Percentiles rank a stretch among this genome's conserved stretches.
These are phyloP conservation scores for Naganishia sp. DNA, from an alignment of 1,284 basidiomycete species.

Conservation along the genomic window DNA sequence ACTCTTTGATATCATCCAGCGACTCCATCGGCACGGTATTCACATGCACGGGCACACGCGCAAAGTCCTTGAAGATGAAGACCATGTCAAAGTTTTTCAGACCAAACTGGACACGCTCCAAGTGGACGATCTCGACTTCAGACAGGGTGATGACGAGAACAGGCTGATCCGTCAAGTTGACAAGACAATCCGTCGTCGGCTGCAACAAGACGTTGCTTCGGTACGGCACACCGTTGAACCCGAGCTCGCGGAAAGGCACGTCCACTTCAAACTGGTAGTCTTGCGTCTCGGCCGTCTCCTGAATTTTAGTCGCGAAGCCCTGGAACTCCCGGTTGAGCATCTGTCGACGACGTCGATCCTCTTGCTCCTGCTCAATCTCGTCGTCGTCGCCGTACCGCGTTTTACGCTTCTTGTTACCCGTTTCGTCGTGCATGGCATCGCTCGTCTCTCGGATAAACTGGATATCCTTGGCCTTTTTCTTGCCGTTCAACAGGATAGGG, in stretches of 20 bases:
- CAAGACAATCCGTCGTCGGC: slow-evolving; percentile 95
- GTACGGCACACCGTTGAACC: slow-evolving; percentile 96
- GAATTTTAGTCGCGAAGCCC: slow-evolving; percentile 87
- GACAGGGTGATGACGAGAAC: slow-evolving; percentile 93
- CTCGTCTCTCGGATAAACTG: slow-evolving; percentile 99
- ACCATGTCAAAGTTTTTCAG: slow-evolving; percentile 97
- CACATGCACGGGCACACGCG: slow-evolving; percentile 85
- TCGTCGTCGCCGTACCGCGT: slow-evolving; percentile 98
- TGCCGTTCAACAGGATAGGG: slow-evolving; percentile 98
- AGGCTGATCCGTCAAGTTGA: slow-evolving; percentile 92
- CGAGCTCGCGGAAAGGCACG: slow-evolving; percentile 94
- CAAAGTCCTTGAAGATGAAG: slow-evolving; percentile 95
- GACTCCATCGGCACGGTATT: slow-evolving; percentile 90
- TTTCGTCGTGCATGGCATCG: slow-evolving; percentile 95
- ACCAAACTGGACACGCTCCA: slow-evolving; percentile 96
- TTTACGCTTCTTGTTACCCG: slow-evolving; percentile 94
- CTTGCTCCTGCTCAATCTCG: slow-evolving; percentile 98
- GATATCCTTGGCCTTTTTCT: slow-evolving; percentile 79
- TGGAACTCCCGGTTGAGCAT: slow-evolving; percentile 95
- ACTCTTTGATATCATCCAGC: slow-evolving; percentile 94
- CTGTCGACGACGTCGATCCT: slow-evolving; percentile 85
- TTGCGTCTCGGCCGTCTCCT: slow-evolving; percentile 72
- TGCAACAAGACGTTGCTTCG: slow-evolving; percentile 91
- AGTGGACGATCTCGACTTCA: slow-evolving; percentile 94
- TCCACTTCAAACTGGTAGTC: slow-evolving; percentile 90